Base-by-base conservation (phyloP, 176 grass and related monocot species). In the Oryza nivara region DNA sequence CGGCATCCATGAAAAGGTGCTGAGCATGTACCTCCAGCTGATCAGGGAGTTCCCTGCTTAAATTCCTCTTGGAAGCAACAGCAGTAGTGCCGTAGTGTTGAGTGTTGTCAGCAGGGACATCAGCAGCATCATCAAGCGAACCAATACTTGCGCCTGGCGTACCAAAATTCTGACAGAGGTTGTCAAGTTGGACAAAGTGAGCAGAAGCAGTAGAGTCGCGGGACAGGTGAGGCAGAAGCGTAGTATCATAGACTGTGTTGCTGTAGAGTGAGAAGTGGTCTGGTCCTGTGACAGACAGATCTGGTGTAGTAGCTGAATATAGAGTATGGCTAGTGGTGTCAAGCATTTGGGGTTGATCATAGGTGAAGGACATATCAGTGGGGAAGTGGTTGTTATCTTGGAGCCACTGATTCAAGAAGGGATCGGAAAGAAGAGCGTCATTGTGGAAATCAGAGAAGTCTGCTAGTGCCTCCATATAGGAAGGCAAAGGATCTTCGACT, bases 41-140 rank as follows among this genome's bases (percentile, higher is more conserved):
- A 54, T 99, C 96, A 35, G 96, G 94, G 58, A 99, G 90, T 66
- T 96, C 96, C 84, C 90, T 96, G 86, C 89, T 93, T 61, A 93
- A 34, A 10, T 81, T 52, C 75, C 82, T 93, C 74, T 80, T 92
- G 64, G 72, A 86, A 66, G 20, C 35, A 83, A 30, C 41, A 88
- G 38, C 68, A n/a, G 83, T 65, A 46, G 54, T 60, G 61, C n/a
- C 78, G 52, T 83, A 82, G 35, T 74, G 87, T 60, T 58, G 72
- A 74, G 60, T 66, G 81, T 70, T 93, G n/a, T 52, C 72, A 20
- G 52, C 78, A 82, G 54, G 70, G 77, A 65, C 72, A 88, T 76
- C 80, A 78, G 63, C 68, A 81, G 63, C 68, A 81, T 76, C 76
- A 77, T 90, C 83, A 16, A 84, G 78, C 3, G 80, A 85, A 66